Evolutionary conservation across 179 eudicot genomes (phyloP), one percentile per base, ranked within the genome.

Genomic region (Beta corolliflora): DNA sequence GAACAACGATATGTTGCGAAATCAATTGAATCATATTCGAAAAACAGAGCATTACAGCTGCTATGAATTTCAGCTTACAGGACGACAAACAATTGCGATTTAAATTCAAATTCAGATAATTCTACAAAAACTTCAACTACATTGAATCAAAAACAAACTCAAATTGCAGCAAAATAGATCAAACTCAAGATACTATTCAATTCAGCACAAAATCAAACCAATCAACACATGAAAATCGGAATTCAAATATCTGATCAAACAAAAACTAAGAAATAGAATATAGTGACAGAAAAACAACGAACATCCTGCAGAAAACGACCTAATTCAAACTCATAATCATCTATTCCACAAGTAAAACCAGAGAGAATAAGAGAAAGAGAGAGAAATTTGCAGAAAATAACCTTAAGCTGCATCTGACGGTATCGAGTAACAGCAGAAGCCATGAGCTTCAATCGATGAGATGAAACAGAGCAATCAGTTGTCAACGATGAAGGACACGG

Each of bases 321-420:
- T 12, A 58, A 73, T 16, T 36, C 18, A 48, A 21, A 69, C 36
- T 5, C 50, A 11, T 13, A 69, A 60, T 1, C 2, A 10, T 61
- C 16, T 48, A 71, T 2, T 31, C 16, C 9, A 77, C 5, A 66
- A 45, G 23, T 41, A 70, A 79, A 77, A 61, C 13, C 48, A 29
- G 19, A 46, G n/a, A 14, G 16, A 50, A 36, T 11, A n/a, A 55
- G 2, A 6, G 3, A 50, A 81, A 8, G 9, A 10, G 21, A 65
- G 0, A 48, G 5, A 9, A 14, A 68, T 45, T 46, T 21, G 3
- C 5, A 16, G 75, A 19, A 73, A 69, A 69, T 5, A n/a, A 93
- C 93, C 93, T 89, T 88, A 68, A 93, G 87, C 86, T 90, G 85
- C 81, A 85, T 74, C 65, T 83, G 87, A 76, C 80, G 83, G 67